A percentile compares a stretch with the other conserved stretches of the same genome.
phyloP scores from a whole-genome alignment of 148 eudicot genomes.

The Rhododendron vialii region DNA sequence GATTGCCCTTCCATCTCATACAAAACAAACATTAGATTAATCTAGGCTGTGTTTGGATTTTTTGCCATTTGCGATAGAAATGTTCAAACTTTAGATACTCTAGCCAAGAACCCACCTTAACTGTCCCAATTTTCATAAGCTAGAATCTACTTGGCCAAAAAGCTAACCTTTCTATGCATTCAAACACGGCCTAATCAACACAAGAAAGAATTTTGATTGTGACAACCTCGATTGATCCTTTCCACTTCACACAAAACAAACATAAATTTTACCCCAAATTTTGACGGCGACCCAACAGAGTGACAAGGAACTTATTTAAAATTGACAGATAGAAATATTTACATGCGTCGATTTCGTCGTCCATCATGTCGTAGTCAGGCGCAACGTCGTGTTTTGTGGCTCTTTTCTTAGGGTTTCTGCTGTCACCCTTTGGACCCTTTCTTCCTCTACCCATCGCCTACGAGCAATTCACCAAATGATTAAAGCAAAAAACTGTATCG shows the following conservation, averaged over 20 bases:
- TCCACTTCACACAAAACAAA: no score
- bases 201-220: background rate
- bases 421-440: slow-evolving; percentile 42
- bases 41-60: background rate
- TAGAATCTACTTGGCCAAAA: background rate
- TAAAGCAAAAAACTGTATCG: background rate
- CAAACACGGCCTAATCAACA: background rate
- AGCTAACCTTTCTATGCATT: background rate
- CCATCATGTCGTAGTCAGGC: slow-evolving; percentile 40
- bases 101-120: background rate
- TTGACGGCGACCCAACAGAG: background rate
- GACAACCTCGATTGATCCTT: background rate
- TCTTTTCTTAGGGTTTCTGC: slow-evolving; percentile 37
- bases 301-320: background rate
- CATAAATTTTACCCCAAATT: background rate
- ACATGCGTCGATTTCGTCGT: slow-evolving; percentile 95
- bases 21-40: background rate
- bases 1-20: background rate
- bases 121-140: background rate
- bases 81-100: background rate
- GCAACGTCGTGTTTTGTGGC: slow-evolving; percentile 15
- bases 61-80: background rate
- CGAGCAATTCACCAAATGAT: background rate
- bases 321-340: slow-evolving; percentile 1
- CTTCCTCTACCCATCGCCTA: slow-evolving; percentile 49